Evolutionary conservation across 108 stramenopile species (phyloP).

Genomic region (Discostella stelligeroides): DNA sequence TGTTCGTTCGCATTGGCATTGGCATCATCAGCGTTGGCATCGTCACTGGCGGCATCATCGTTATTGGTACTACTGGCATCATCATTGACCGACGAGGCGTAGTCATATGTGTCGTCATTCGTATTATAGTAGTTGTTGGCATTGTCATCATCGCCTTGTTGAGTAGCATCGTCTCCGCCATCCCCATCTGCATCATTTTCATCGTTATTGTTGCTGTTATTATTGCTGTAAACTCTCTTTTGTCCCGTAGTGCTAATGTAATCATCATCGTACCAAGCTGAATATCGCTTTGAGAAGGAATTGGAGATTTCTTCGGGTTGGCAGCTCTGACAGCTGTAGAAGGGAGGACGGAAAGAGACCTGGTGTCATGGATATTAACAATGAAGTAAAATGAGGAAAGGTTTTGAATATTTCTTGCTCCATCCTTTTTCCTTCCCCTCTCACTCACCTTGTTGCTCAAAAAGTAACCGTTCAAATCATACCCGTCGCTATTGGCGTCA

Average conservation of each 20-base stretch:
- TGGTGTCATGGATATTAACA: too few species aligned
- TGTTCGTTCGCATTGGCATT: constrained; percentile 19
- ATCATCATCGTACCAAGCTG: constrained; percentile 86
- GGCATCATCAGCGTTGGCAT: constrained; percentile 33
- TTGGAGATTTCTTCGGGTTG: constrained; percentile 62
- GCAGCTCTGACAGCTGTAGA: constrained; percentile 77
- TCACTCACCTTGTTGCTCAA: constrained; percentile 58
- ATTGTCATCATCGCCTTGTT: constrained; percentile 42
- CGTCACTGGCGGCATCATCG: constrained; percentile 48
- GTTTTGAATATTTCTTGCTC: too few species aligned
- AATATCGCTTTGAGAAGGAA: constrained; percentile 69
- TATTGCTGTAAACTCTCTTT: constrained; percentile 44
- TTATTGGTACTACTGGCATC: constrained; percentile 35
- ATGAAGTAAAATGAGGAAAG: too few species aligned
- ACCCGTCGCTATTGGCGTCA: constrained; percentile 56
- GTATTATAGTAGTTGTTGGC: constrained; percentile 45
- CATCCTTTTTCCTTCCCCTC: too few species aligned
- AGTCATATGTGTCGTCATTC: constrained; percentile 29
- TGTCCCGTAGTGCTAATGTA: constrained; percentile 66
- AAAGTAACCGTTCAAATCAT: constrained; percentile 65
- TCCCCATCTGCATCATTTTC: constrained; percentile 16
- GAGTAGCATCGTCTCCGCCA: constrained; percentile 25
- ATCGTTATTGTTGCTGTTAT: constrained; percentile 23
- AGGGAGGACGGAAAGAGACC: constrained; percentile 78
- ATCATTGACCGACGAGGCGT: constrained; percentile 8